Base-by-base conservation (phyloP, 1,139 yeast genomes). In the Pichia sp. region DNA sequence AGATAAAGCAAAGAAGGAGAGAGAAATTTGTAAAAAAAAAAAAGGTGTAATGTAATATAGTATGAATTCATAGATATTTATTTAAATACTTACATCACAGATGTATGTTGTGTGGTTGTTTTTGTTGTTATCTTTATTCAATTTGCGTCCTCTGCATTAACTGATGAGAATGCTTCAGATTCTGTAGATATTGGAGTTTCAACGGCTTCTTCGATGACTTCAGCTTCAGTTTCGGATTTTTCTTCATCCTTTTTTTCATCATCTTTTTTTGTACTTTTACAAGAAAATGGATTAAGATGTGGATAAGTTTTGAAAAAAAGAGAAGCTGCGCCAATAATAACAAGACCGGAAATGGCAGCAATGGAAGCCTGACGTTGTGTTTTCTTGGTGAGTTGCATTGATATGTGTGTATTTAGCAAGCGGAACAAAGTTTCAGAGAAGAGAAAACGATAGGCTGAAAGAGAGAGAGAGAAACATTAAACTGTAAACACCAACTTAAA, bases 241-340 rank as follows among this genome's bases (percentile, higher is more conserved):
- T 31, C 31, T 11, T 10, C 18, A 33, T 33, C 16, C 18, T 34
- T n/a, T 18, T 36, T 36, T 18, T 16, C 5, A 2, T n/a, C 22
- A 28, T 19, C 43, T 46, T 19, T 44, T 31, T 42, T 38, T 43
- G 9, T 47, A 13, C 10, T 39, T n/a, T 39, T 39, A 33, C 51
- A 47, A 25, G 45, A 50, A 16, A 53, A 52, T 38, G 65, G 62
- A 49, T 57, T 72, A 47, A 79, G 66, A 58, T 79, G 84, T 22
- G 84, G 84, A 58, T 71, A 80, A 1, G 84, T 79, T 56, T 72
- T 73, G 56, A 79, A 68, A 8, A 78, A 57, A 22, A 81, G 56
- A 45, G 71, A 70, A 0, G 76, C 68, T 5, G 77, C 76, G 34
- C 80, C 80, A 5, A 77, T 56, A 4, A 75, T 64, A 7, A 73